Percentiles rank a stretch among this genome's conserved stretches.
Conservation (phyloP, 1,139 yeast species). For the Yamadazyma taylorii region DNA sequence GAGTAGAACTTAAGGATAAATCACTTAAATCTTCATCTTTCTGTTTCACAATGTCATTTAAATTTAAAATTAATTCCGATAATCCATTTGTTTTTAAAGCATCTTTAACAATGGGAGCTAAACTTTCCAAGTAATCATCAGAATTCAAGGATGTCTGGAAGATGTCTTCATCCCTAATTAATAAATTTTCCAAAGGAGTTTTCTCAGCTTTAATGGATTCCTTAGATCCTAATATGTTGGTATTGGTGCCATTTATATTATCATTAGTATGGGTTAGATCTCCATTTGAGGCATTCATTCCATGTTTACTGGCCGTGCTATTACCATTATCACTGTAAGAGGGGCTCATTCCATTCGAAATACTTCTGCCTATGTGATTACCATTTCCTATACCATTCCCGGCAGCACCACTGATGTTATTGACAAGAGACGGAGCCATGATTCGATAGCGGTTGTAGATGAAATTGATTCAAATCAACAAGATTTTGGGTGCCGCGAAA, state of each 20-base stretch:
- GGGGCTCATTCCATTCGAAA: no score
- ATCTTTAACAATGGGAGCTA: slow-evolving; percentile 74
- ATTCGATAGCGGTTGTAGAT: no score
- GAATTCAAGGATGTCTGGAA: slow-evolving; percentile 54
- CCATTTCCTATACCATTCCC: no score
- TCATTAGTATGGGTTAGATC: neutral
- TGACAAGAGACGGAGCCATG: slow-evolving; percentile 12
- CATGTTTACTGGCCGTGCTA: no score
- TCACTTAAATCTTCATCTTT: slow-evolving; percentile 67
- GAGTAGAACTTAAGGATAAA: slow-evolving; percentile 62
- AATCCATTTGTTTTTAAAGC: slow-evolving; percentile 60
- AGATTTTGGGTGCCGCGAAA: neutral
- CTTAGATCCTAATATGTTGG: slow-evolving; percentile 2
- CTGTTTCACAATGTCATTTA: slow-evolving; percentile 56
- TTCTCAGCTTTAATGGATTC: slow-evolving; percentile 20
- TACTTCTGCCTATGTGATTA: no score
- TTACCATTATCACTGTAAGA: no score
- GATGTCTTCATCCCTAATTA: slow-evolving; percentile 46
- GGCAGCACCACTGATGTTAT: slow-evolving; percentile 1
- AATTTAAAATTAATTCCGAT: slow-evolving; percentile 52
- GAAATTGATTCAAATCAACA: no score
- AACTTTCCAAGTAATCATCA: slow-evolving; percentile 74
- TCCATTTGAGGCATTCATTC: no score
- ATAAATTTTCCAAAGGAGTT: slow-evolving; percentile 40
- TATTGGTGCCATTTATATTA: slow-evolving; percentile 6